phyloP scores from a whole-genome alignment of 75 land plant genomes.

The Pinus albicaulis region DNA sequence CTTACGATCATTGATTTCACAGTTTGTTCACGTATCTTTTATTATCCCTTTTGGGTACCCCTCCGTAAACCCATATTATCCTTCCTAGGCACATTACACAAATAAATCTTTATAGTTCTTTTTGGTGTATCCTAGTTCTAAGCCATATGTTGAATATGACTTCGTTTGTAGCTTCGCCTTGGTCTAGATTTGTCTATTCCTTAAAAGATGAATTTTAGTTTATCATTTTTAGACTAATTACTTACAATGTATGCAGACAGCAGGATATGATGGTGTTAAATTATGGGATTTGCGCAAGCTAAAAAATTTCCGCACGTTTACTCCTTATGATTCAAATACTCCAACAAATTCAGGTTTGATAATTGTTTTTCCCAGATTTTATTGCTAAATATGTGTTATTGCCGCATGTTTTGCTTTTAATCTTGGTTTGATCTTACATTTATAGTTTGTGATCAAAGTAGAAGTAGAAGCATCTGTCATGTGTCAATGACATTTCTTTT shows the following conservation, averaged over 20 bases:
- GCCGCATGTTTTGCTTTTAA: background rate
- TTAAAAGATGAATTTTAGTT: too few relatives aligned
- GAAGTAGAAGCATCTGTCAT: background rate
- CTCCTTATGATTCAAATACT: constrained; percentile 71
- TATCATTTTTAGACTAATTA: too few relatives aligned
- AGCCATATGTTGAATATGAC: too few relatives aligned
- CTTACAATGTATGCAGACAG: constrained; percentile 56
- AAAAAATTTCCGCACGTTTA: constrained; percentile 83
- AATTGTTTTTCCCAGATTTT: background rate
- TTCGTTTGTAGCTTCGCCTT: too few relatives aligned
- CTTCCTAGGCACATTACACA: too few relatives aligned
- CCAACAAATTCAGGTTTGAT: constrained; percentile 80
- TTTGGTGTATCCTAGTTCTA: too few relatives aligned
- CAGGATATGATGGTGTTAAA: constrained; percentile 95
- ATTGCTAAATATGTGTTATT: background rate
- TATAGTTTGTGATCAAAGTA: background rate
- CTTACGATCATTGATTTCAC: too few relatives aligned
- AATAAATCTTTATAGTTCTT: too few relatives aligned
- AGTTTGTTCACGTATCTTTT: too few relatives aligned
- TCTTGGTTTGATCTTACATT: background rate
- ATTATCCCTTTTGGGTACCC: too few relatives aligned
- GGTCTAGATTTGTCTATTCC: too few relatives aligned
- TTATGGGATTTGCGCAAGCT: constrained; percentile 98
- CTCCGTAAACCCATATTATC: too few relatives aligned
- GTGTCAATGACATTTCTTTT: background rate